A percentile compares a stretch with the other conserved stretches of the same genome.
These are phyloP conservation scores for Lolium multiflorum DNA, from an alignment of 176 grass and related monocot species.

Conservation along the genomic window DNA sequence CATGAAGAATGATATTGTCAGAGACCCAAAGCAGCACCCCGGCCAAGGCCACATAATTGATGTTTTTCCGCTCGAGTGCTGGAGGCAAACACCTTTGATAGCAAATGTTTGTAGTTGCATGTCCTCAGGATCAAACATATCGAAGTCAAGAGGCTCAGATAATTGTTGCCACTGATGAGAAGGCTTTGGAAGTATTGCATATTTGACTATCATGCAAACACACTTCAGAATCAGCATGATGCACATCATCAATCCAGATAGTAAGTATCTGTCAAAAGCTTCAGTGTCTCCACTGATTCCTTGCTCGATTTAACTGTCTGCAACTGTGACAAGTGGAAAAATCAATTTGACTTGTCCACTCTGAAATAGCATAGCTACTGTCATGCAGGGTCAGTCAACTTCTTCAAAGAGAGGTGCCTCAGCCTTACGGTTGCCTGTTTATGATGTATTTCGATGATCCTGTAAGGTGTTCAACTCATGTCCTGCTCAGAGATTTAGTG, in stretches of 20 bases:
- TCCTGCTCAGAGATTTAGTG: too few relatives aligned
- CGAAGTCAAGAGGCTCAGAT: neutral
- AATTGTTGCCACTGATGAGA: neutral
- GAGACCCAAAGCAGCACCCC: neutral
- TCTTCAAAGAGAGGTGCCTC: neutral
- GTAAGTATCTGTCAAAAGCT: neutral
- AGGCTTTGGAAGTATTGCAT: neutral
- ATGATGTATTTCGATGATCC: too few relatives aligned
- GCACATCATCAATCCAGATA: neutral
- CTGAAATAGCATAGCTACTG: neutral
- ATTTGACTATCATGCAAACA: conserved; percentile 1
- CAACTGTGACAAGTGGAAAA: neutral
- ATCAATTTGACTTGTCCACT: neutral
- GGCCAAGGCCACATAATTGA: neutral
- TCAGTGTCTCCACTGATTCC: neutral
- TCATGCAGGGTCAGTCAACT: conserved; percentile 3
- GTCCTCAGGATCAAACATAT: neutral
- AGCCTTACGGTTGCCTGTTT: neutral
- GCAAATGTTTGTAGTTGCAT: neutral
- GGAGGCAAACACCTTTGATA: neutral
- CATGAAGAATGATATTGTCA: neutral
- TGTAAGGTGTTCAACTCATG: too few relatives aligned
- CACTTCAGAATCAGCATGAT: neutral
- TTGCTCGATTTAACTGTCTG: neutral
- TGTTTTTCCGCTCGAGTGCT: neutral